Evolutionary conservation across 2,329 filamentous ascomycete genomes (phyloP).

Genomic region (Trichothecium roseum): DNA sequence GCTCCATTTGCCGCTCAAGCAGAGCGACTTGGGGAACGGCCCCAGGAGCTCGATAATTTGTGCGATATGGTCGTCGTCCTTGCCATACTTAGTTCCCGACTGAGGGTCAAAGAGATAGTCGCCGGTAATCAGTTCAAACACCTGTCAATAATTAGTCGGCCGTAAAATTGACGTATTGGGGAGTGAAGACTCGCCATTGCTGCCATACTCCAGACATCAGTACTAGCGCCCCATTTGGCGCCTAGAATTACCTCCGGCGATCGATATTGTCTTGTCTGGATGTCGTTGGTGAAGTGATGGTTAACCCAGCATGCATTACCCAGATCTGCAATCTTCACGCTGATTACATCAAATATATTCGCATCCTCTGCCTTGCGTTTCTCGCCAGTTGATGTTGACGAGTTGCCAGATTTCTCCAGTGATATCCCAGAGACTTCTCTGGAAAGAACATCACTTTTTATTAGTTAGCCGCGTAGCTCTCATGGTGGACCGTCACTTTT

Average conservation of each 20-base stretch:
- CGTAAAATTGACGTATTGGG: background rate
- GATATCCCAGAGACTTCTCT: conserved; percentile 93
- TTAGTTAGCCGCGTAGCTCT: background rate
- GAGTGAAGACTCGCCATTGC: conserved; percentile 64
- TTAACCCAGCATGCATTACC: conserved; percentile 98
- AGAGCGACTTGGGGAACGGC: conserved; percentile 84
- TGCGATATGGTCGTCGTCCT: conserved; percentile 98
- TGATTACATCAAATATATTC: conserved; percentile 63
- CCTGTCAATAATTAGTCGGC: conserved; percentile 36
- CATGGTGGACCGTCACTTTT: background rate
- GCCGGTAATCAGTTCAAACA: conserved; percentile 94
- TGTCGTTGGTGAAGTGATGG: conserved; percentile 98
- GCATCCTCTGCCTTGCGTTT: conserved; percentile 53
- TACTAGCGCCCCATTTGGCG: conserved; percentile 98
- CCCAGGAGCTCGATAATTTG: conserved; percentile 97
- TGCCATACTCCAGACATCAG: conserved; percentile 99
- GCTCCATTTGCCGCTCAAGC: conserved; percentile 89
- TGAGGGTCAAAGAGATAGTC: conserved; percentile 98
- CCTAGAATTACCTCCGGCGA: conserved; percentile 96
- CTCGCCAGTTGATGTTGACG: conserved; percentile 44
- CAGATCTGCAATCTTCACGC: conserved; percentile 96
- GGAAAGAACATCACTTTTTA: conserved; percentile 59
- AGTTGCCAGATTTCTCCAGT: conserved; percentile 59
- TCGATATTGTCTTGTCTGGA: conserved; percentile 93
- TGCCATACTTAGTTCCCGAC: conserved; percentile 96